Conservation (phyloP, 2,329 filamentous ascomycete species). For the Pseudocercospora crystallina region DNA sequence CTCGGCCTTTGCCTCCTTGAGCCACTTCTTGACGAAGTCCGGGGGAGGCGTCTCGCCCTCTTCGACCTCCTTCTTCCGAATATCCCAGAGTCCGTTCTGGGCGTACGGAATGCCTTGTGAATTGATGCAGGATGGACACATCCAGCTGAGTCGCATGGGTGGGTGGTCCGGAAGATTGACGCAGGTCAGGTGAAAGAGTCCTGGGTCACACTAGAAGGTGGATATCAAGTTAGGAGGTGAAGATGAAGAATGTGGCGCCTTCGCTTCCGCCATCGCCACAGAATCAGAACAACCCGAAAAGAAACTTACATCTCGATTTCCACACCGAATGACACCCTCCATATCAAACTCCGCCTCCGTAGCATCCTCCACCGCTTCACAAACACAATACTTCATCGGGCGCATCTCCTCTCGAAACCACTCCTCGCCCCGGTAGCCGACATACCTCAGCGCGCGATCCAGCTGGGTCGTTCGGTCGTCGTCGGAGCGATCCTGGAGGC, state of each 20-base stretch:
- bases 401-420: background rate
- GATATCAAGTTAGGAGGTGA: background rate
- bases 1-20: constrained; percentile 5
- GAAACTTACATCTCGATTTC: constrained; percentile 13
- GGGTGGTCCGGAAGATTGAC: constrained; percentile 16
- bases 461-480: background rate
- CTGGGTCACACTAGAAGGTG: constrained; percentile 8
- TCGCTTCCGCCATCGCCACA: background rate
- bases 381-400: constrained; percentile 5
- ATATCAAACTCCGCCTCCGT: background rate
- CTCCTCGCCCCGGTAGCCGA: background rate
- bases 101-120: background rate
- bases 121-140: constrained; percentile 11
- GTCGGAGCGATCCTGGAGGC: background rate
- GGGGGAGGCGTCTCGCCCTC: background rate
- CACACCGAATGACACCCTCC: constrained; percentile 13
- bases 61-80: background rate
- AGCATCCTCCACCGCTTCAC: background rate
- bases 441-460: constrained; percentile 1
- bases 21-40: background rate
- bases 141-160: constrained; percentile 15
- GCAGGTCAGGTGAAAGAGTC: constrained; percentile 19
- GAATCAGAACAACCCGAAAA: background rate
- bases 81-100: constrained; percentile 4
- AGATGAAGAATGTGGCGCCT: background rate